Conservation (phyloP, 805 yeast species). For the Yamadazyma endophytica region DNA sequence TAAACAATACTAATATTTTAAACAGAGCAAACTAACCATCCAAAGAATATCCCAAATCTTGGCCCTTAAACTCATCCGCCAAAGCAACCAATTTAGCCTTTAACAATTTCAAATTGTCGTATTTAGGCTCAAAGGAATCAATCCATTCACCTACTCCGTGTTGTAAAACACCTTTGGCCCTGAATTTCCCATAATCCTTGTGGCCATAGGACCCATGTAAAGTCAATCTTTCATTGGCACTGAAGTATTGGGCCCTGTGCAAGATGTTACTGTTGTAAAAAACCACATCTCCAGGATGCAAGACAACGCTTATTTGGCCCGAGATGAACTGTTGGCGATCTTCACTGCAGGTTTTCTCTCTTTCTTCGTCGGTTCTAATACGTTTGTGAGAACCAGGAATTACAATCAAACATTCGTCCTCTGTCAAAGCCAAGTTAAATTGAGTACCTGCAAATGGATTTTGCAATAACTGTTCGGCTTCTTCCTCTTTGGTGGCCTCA, state of each 20-base stretch:
- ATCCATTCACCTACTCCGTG: slow-evolving; percentile 51
- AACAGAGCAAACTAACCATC: slow-evolving; percentile 32
- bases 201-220: slow-evolving; percentile 51
- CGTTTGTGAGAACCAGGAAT: slow-evolving; percentile 46
- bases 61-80: slow-evolving; percentile 27
- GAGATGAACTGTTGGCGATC: slow-evolving; percentile 30
- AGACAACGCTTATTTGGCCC: slow-evolving; percentile 36
- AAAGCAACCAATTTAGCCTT: slow-evolving; percentile 23
- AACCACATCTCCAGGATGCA: slow-evolving; percentile 48
- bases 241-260: slow-evolving; percentile 43
- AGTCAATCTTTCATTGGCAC: slow-evolving; percentile 38
- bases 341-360: slow-evolving; percentile 33
- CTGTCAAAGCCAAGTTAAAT: slow-evolving; percentile 46
- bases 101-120: slow-evolving; percentile 23
- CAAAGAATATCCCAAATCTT: slow-evolving; percentile 33
- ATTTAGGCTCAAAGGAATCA: slow-evolving; percentile 27
- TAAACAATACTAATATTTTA: too few relatives aligned
- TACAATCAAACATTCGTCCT: slow-evolving; percentile 45
- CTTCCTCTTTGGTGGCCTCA: slow-evolving; percentile 43
- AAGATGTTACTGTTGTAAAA: slow-evolving; percentile 49
- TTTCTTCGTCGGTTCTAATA: slow-evolving; percentile 41
- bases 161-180: slow-evolving; percentile 51
- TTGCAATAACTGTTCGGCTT: slow-evolving; percentile 31
- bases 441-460: slow-evolving; percentile 47
- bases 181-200: slow-evolving; percentile 31